These are phyloP conservation scores for Xylaria arbuscula DNA, from an alignment of 2,329 filamentous ascomycete species.

Conservation along the genomic window DNA sequence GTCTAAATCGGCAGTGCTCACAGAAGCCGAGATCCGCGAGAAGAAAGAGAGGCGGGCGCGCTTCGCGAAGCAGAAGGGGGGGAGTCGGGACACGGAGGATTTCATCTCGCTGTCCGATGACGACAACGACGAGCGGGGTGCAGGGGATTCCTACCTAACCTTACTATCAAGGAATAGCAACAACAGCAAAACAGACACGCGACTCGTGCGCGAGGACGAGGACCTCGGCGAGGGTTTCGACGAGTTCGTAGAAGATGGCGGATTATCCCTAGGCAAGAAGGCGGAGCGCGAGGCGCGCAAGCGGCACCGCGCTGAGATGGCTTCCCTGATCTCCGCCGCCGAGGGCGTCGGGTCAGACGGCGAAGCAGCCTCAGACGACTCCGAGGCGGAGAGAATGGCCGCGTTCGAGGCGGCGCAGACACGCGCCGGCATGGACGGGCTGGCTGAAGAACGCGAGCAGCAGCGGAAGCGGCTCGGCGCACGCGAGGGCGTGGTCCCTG, in stretches of 20 bases:
- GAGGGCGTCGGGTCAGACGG: conserved; percentile 64
- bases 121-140: conserved; percentile 51
- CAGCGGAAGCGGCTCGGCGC: conserved; percentile 52
- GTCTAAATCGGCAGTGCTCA: conserved; percentile 70
- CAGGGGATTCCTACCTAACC: conserved; percentile 48
- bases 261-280: conserved; percentile 79
- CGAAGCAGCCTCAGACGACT: conserved; percentile 74
- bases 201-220: conserved; percentile 86
- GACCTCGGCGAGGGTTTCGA: conserved; percentile 95
- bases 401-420: conserved; percentile 92
- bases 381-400: conserved; percentile 75
- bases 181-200: conserved; percentile 65
- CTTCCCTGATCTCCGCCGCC: conserved; percentile 82
- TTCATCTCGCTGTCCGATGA: conserved; percentile 74
- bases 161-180: conserved; percentile 53
- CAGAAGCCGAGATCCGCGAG: conserved; percentile 85
- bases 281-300: conserved; percentile 78
- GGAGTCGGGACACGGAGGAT: conserved; percentile 57
- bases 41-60: conserved; percentile 91
- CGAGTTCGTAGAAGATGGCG: conserved; percentile 87
- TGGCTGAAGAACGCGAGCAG: conserved; percentile 61
- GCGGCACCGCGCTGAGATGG: conserved; percentile 80
- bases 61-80: conserved; percentile 75
- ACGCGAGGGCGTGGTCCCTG: conserved; percentile 59
- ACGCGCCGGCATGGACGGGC: conserved; percentile 83